These are phyloP conservation scores for Trichoderma asperellum DNA, from an alignment of 2,329 filamentous ascomycete species.

Conservation along the genomic window DNA sequence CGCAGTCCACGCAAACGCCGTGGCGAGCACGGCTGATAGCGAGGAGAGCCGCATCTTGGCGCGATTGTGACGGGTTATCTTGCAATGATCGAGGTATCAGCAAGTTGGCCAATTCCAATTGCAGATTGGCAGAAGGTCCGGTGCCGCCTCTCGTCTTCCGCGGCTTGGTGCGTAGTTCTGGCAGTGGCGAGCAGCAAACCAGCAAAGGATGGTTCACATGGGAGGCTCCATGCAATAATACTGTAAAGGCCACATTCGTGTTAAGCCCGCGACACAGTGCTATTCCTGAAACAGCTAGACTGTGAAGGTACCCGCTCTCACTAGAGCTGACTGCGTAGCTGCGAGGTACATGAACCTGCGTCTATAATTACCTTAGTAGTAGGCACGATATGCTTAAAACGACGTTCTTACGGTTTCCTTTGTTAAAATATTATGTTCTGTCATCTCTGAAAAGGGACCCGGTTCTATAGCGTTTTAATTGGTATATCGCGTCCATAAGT, in stretches of 20 bases:
- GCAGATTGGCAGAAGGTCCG: constrained; percentile 20
- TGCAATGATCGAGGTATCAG: constrained; percentile 16
- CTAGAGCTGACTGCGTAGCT: neutral
- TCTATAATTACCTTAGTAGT: neutral
- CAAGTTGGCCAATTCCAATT: constrained; percentile 29
- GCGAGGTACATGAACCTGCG: neutral
- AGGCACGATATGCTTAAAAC: neutral
- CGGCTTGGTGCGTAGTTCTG: constrained; percentile 6
- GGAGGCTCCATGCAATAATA: neutral
- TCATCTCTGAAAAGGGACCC: neutral
- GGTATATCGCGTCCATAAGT: no score
- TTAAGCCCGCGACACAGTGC: constrained; percentile 27
- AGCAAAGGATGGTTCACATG: constrained; percentile 16
- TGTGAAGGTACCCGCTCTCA: constrained; percentile 9
- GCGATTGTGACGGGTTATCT: constrained; percentile 14
- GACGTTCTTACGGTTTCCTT: neutral
- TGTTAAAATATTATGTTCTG: neutral
- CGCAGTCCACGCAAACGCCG: constrained; percentile 55
- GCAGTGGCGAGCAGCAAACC: constrained; percentile 11
- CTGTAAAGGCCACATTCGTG: constrained; percentile 28
- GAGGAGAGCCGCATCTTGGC: constrained; percentile 53
- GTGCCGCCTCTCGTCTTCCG: constrained; percentile 27
- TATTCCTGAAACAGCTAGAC: constrained; percentile 18
- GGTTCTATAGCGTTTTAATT: neutral
- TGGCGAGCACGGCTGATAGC: constrained; percentile 54